Evolutionary conservation across 1,139 yeast genomes (phyloP).

Genomic region (Yamadazyma triangularis): DNA sequence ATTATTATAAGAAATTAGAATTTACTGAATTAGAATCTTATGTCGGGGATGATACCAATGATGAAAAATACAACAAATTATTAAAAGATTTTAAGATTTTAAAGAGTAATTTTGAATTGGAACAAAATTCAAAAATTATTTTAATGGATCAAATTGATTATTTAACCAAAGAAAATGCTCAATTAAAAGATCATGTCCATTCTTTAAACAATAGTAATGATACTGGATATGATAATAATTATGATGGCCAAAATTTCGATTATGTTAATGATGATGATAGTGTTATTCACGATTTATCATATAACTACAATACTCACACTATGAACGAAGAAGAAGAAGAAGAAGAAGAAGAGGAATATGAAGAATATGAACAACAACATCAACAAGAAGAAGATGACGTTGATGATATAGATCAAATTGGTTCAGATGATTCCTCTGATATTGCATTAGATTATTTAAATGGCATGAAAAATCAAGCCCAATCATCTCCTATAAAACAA

Average conservation of each 20-base stretch:
- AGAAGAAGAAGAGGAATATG: constrained; percentile 7
- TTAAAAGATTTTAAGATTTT: constrained; percentile 34
- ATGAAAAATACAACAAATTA: constrained; percentile 27
- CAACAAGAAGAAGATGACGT: constrained; percentile 1
- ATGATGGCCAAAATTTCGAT: too few relatives aligned
- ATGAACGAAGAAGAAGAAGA: constrained; percentile 20
- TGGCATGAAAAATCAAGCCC: constrained; percentile 10
- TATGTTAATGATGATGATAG: constrained; percentile 12
- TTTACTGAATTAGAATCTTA: constrained; percentile 10
- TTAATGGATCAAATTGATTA: constrained; percentile 54
- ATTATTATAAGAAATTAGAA: constrained; percentile 13
- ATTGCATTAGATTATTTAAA: constrained; percentile 4
- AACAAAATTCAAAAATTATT: constrained; percentile 46
- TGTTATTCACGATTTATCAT: constrained; percentile 14
- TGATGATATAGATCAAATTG: constrained; percentile 15
- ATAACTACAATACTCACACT: constrained; percentile 5
- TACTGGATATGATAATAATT: constrained; percentile 5
- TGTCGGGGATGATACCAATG: constrained; percentile 9
- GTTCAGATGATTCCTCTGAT: constrained; percentile 7
- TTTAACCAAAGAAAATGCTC: constrained; percentile 38
- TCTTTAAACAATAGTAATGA: constrained; percentile 8
- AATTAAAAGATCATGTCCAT: constrained; percentile 15
- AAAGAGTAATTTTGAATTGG: constrained; percentile 42
- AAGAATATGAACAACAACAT: too few relatives aligned
- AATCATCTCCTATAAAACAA: constrained; percentile 12